Evolutionary conservation across 139 green algal species (phyloP).

Genomic region (Chlamydomonas urium): DNA sequence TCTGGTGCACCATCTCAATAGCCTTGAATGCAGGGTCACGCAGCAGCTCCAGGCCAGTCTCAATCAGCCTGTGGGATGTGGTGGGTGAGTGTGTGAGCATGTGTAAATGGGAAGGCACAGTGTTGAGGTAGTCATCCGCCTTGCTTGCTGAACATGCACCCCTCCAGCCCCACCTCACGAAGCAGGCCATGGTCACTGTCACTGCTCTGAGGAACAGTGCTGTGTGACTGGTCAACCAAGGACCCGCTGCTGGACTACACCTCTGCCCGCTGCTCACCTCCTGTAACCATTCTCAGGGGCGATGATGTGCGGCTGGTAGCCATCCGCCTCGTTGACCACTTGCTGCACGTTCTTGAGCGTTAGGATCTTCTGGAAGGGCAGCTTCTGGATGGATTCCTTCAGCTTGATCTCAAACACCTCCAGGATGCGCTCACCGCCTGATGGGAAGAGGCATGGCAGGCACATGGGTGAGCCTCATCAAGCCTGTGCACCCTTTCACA

Average conservation of each 20-base stretch:
- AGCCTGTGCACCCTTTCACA: too few relatives aligned
- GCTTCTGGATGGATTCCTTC: slow-evolving; percentile 78
- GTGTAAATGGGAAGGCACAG: too few relatives aligned
- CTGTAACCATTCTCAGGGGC: slow-evolving; percentile 93
- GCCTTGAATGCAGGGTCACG: slow-evolving; percentile 35
- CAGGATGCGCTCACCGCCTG: slow-evolving; percentile 79
- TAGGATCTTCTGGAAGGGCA: slow-evolving; percentile 85
- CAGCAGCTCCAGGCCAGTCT: slow-evolving; percentile 51
- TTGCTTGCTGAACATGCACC: too few relatives aligned
- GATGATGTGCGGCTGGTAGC: slow-evolving; percentile 96
- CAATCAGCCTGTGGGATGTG: slow-evolving; percentile 5
- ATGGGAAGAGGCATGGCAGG: not conserved
- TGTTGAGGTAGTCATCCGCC: too few relatives aligned
- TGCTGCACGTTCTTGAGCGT: slow-evolving; percentile 69
- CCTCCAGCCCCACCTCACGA: too few relatives aligned
- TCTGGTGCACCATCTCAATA: slow-evolving; percentile 59
- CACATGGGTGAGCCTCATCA: too few relatives aligned
- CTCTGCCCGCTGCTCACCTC: slow-evolving; percentile 21
- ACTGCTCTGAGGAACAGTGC: too few relatives aligned
- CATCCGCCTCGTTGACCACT: slow-evolving; percentile 86
- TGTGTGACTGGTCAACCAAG: too few relatives aligned
- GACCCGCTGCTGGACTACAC: too few relatives aligned
- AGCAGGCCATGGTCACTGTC: too few relatives aligned
- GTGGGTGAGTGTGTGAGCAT: too few relatives aligned
- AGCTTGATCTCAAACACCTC: slow-evolving; percentile 92